Percentiles rank a stretch among this genome's conserved stretches.
These are phyloP conservation scores for Groenewaldozyma tartarivorans DNA, from an alignment of 805 yeast species.

Conservation along the genomic window DNA sequence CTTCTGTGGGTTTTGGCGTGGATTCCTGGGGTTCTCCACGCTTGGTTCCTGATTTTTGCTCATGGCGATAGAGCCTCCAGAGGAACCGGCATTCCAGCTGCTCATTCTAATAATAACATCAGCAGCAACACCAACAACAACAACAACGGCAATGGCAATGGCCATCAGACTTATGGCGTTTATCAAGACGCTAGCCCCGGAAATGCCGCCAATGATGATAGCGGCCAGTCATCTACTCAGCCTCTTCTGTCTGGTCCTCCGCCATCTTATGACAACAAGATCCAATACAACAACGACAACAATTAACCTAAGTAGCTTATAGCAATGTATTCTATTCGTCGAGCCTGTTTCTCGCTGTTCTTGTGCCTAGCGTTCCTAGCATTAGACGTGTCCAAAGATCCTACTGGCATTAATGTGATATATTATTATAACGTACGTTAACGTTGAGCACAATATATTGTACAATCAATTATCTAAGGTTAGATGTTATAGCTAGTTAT, in stretches of 20 bases:
- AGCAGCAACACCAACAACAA: constrained; percentile 9
- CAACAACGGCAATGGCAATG: constrained; percentile 11
- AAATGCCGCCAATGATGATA: neutral
- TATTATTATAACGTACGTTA: no score
- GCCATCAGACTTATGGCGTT: neutral
- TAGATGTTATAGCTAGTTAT: no score
- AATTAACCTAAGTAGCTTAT: no score
- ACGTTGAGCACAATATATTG: no score
- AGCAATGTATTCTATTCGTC: no score
- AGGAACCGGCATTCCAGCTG: constrained; percentile 9
- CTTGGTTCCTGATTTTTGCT: constrained; percentile 44
- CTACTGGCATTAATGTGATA: no score
- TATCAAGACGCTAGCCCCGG: neutral
- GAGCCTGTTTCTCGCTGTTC: no score
- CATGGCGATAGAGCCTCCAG: constrained; percentile 10
- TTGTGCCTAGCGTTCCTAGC: no score
- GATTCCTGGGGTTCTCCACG: constrained; percentile 61
- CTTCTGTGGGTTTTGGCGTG: constrained; percentile 52
- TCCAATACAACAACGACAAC: constrained; percentile 14
- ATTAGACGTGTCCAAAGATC: no score
- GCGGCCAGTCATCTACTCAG: constrained; percentile 7
- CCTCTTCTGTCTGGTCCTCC: constrained; percentile 9
- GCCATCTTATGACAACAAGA: constrained; percentile 9
- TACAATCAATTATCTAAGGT: no score
- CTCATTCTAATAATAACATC: constrained; percentile 10